phyloP scores from a whole-genome alignment of 1,139 yeast species.

The Suzukiozyma palmioleophila region DNA sequence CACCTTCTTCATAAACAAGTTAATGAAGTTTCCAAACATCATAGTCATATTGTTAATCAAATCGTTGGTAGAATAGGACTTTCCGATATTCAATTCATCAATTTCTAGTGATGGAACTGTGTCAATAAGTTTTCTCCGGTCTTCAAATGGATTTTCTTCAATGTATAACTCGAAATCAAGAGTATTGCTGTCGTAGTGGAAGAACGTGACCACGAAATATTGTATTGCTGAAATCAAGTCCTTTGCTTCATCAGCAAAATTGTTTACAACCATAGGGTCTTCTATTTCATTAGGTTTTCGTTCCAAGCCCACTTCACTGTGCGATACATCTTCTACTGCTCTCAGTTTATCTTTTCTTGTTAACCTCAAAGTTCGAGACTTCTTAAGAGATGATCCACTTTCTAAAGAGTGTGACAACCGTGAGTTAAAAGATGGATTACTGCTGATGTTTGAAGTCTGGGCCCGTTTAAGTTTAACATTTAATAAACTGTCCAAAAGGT shows the following conservation, averaged over 20 bases:
- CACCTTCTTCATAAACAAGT: slow-evolving; percentile 32
- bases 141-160: slow-evolving; percentile 33
- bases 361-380: slow-evolving; percentile 31
- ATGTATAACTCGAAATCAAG: slow-evolving; percentile 48
- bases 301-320: slow-evolving; percentile 6
- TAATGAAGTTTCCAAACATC: slow-evolving; percentile 50
- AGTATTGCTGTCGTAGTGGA: slow-evolving; percentile 56
- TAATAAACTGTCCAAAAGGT: slow-evolving; percentile 26
- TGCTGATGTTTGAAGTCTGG: slow-evolving; percentile 6
- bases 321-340: slow-evolving; percentile 4
- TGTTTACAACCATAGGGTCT: slow-evolving; percentile 42
- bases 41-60: slow-evolving; percentile 47
- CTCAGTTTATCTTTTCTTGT: slow-evolving; percentile 19
- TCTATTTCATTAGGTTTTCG: slow-evolving; percentile 22
- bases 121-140: slow-evolving; percentile 26
- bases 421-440: slow-evolving; percentile 6
- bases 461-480: slow-evolving; percentile 18
- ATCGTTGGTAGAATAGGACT: slow-evolving; percentile 45
- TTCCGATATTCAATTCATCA: slow-evolving; percentile 15
- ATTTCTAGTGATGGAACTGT: slow-evolving; percentile 13
- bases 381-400: slow-evolving; percentile 18
- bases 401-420: slow-evolving; percentile 11
- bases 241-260: slow-evolving; percentile 30
- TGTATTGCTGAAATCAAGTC: slow-evolving; percentile 49
- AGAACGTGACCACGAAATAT: slow-evolving; percentile 57